Percentiles rank a stretch among this genome's conserved stretches.
Evolutionary conservation across 352 stramenopile genomes (phyloP).

Genomic region (Pythium dissimile): DNA sequence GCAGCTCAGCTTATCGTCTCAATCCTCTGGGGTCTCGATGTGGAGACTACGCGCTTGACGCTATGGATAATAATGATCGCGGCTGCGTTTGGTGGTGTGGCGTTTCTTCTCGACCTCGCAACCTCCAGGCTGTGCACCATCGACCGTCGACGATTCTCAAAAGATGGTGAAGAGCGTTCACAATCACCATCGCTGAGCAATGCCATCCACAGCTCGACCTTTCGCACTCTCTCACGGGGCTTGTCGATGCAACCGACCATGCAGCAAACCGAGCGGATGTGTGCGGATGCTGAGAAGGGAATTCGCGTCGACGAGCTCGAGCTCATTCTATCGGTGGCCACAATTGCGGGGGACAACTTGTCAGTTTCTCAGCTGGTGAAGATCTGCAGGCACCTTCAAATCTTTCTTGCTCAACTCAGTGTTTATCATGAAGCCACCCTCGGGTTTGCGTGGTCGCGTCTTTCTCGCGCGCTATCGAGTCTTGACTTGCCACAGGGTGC

Average conservation of each 20-base stretch:
- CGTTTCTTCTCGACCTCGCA: neutral
- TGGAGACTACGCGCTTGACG: neutral
- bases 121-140: neutral
- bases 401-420: neutral
- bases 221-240: no score
- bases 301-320: no score
- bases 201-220: no score
- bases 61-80: neutral
- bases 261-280: no score
- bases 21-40: slow-evolving; percentile 1
- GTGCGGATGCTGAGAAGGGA: no score
- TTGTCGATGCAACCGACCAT: no score
- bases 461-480: neutral
- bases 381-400: slow-evolving; percentile 1
- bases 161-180: neutral
- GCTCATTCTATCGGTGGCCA: no score
- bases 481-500: neutral
- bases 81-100: neutral
- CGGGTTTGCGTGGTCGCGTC: slow-evolving; percentile 1
- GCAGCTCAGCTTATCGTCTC: slow-evolving; percentile 6
- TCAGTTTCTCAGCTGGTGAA: no score
- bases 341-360: no score
- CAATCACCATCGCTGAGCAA: no score
- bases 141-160: neutral
- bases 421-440: neutral